Base-by-base conservation (phyloP, 352 stramenopile species). In the Phytophthora colocasiae region DNA sequence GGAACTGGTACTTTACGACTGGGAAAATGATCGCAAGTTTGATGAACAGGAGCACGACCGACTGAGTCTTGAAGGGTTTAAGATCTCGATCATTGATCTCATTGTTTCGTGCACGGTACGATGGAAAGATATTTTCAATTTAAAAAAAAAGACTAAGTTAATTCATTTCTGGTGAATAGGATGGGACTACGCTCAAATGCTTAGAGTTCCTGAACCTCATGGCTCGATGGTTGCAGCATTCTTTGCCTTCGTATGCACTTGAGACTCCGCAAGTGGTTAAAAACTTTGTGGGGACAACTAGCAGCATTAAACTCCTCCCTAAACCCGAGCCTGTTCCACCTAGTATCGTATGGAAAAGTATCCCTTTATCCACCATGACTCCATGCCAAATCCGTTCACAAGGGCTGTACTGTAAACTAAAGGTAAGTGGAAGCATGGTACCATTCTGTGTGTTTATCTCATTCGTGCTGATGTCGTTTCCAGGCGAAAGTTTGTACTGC, bases 131-230 rank as follows among this genome's bases (percentile, higher is more conserved):
- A 49, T 19, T n/a, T 8, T 27, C 12, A 2, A 11, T 46, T 22
- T 17, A 31, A 31, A 31, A 31, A 31, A 31, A 31, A 36, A 56
- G 31, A 40, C 1, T 1, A 34, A 34, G 29, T 9, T 41, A 41
- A 41, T 15, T 26, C 15, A 4, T 12, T 27, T 24, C 15, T 22
- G 12, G 6, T 44, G 15, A 24, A 11, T 49, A 85, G 77, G 71
- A 80, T 48, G 73, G 79, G 3, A 71, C 70, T 11, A 59, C 71
- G 2, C 58, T 57, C 31, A 80, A 77, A 6, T 85, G 79, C 40
- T 40, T 88, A 7, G 73, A 82, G 50, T 90, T 87, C 39, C 45
- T 90, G 10, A 69, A 73, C 41, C 60, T 84, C 15, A 67, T 90
- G 50, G 48, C 58, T 6, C 71, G 74, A 38, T 73, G 66, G 38